Conservation (phyloP, 441 rosid genomes). For the Jatropha multifida region DNA sequence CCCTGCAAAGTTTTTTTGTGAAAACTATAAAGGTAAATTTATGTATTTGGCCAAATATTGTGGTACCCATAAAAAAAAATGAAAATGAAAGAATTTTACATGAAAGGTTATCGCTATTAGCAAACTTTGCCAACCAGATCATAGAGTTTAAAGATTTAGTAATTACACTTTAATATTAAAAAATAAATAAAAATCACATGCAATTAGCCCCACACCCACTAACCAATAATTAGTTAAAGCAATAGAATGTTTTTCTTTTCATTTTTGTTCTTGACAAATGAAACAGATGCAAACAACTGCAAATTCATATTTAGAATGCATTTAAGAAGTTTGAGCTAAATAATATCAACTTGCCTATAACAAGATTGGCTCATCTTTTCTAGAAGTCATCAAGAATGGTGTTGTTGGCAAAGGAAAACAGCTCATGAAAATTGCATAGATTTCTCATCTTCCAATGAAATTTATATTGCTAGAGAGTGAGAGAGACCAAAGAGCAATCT, state of each 20-base stretch:
- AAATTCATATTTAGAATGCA: neutral
- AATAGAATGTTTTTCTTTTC: neutral
- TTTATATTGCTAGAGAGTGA: neutral
- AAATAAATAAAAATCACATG: neutral
- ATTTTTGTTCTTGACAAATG: neutral
- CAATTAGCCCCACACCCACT: neutral
- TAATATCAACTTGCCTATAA: neutral
- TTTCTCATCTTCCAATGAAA: neutral
- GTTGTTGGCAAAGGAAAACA: neutral
- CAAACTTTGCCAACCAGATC: neutral
- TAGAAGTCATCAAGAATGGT: neutral
- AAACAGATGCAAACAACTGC: neutral
- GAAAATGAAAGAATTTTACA: neutral
- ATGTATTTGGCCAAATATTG: no score
- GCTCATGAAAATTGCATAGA: neutral
- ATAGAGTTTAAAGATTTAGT: neutral
- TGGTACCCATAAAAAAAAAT: neutral
- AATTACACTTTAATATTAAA: neutral
- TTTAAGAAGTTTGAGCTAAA: neutral
- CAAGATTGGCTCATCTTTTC: neutral
- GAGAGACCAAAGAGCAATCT: neutral
- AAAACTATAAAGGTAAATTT: no score
- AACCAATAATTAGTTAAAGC: neutral
- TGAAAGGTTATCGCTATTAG: neutral
- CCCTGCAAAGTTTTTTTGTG: no score